Percentiles rank a stretch among this genome's conserved stretches.
Evolutionary conservation across 129 eudicot species (phyloP).

Genomic region (Flaveria bidentis): DNA sequence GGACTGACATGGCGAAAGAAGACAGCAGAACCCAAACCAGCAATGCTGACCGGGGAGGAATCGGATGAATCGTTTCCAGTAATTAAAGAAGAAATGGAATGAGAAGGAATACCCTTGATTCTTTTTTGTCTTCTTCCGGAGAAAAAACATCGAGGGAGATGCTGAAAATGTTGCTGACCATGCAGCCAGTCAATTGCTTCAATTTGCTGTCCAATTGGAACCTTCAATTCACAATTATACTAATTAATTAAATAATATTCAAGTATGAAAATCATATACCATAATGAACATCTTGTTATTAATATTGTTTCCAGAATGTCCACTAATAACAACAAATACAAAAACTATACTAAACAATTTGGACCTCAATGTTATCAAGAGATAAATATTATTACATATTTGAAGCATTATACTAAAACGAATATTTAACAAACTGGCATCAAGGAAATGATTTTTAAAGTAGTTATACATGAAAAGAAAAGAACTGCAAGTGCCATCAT

Average conservation of each 20-base stretch:
- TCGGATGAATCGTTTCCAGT: conserved; percentile 32
- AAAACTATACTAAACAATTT: too few species aligned
- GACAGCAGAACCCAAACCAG: conserved; percentile 94
- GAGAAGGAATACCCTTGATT: conserved; percentile 28
- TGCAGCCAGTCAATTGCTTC: conserved; percentile 89
- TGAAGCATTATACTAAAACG: too few species aligned
- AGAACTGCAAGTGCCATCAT: conserved; percentile 18
- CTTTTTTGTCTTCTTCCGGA: conserved; percentile 59
- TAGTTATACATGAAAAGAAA: not conserved
- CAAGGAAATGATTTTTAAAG: not conserved
- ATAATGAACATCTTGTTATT: not conserved
- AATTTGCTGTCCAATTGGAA: conserved; percentile 70
- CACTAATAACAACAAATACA: not conserved
- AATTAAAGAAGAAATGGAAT: conserved; percentile 10
- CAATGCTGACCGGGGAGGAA: conserved; percentile 49
- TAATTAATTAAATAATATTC: not conserved
- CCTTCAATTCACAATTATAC: conserved; percentile 44
- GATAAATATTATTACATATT: too few species aligned
- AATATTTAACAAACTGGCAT: not conserved
- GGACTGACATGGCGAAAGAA: conserved; percentile 67
- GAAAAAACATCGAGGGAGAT: conserved; percentile 82
- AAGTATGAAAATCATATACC: not conserved
- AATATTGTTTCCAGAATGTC: not conserved
- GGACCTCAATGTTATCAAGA: too few species aligned
- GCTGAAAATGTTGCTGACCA: conserved; percentile 49